A percentile compares a stretch with the other conserved stretches of the same genome.
phyloP scores from a whole-genome alignment of 1,284 basidiomycete genomes.

The Sphagnurus paluster region DNA sequence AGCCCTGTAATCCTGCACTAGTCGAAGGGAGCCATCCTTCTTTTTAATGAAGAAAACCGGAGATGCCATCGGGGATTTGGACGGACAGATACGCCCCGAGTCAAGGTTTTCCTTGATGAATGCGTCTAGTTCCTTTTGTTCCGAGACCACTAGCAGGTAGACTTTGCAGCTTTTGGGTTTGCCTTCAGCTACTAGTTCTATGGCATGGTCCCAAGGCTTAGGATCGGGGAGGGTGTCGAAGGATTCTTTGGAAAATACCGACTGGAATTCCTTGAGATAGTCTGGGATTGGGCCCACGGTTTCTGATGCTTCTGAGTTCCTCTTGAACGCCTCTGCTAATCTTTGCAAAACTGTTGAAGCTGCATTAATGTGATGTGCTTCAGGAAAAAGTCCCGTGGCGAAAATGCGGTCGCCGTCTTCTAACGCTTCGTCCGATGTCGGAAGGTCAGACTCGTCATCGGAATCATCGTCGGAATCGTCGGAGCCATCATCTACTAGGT shows the following conservation, averaged over 20 bases:
- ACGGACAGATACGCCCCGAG: slow-evolving; percentile 24
- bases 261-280: slow-evolving; percentile 1
- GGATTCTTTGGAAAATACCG: background rate
- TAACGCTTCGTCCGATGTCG: background rate
- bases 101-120: slow-evolving; percentile 34
- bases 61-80: slow-evolving; percentile 30
- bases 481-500: background rate
- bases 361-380: background rate
- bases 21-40: slow-evolving; percentile 35
- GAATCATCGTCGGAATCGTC: background rate
- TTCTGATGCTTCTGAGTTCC: background rate
- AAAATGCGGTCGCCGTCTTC: background rate
- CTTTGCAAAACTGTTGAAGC: background rate
- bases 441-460: background rate
- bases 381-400: background rate
- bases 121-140: slow-evolving; percentile 26
- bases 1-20: slow-evolving; percentile 34
- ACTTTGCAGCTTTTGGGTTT: slow-evolving; percentile 17
- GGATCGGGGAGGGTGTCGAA: background rate
- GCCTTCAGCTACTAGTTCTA: slow-evolving; percentile 21
- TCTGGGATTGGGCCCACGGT: background rate
- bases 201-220: slow-evolving; percentile 25
- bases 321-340: background rate
- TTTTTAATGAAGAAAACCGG: slow-evolving; percentile 47
- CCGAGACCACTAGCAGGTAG: slow-evolving; percentile 27